phyloP scores from a whole-genome alignment of 805 yeast genomes.

The Saccharomycopsis amapae region DNA sequence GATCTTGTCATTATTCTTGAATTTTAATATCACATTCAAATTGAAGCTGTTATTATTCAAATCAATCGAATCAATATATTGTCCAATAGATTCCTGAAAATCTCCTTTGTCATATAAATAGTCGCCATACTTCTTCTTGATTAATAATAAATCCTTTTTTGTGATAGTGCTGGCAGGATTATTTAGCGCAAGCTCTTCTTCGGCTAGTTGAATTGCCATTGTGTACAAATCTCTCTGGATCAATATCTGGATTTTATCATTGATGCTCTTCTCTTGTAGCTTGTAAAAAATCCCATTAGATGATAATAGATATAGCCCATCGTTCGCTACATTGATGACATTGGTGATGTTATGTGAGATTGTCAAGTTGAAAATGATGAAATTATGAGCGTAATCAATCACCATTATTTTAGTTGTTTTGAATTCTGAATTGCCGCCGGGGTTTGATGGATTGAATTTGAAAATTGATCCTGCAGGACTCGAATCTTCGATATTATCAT shows the following conservation, averaged over 20 bases:
- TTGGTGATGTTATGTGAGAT: slow-evolving; percentile 60
- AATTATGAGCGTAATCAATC: slow-evolving; percentile 62
- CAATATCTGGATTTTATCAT: slow-evolving; percentile 62
- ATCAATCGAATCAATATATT: slow-evolving; percentile 55
- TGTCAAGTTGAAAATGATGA: slow-evolving; percentile 60
- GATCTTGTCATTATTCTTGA: slow-evolving; percentile 48
- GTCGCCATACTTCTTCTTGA: slow-evolving; percentile 62
- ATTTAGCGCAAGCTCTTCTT: slow-evolving; percentile 23
- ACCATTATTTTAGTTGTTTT: slow-evolving; percentile 33
- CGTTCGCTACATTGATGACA: slow-evolving; percentile 44
- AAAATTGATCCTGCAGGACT: slow-evolving; percentile 15
- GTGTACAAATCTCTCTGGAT: slow-evolving; percentile 63
- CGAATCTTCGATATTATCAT: neutral
- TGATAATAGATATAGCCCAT: slow-evolving; percentile 46
- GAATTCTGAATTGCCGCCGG: slow-evolving; percentile 2
- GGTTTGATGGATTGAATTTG: slow-evolving; percentile 20
- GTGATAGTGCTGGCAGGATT: slow-evolving; percentile 24
- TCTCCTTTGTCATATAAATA: slow-evolving; percentile 60
- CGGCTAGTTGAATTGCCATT: slow-evolving; percentile 66
- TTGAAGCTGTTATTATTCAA: slow-evolving; percentile 20
- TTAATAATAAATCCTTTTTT: slow-evolving; percentile 30
- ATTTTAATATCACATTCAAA: slow-evolving; percentile 41
- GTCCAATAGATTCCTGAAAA: slow-evolving; percentile 61
- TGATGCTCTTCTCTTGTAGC: slow-evolving; percentile 56
- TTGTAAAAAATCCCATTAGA: slow-evolving; percentile 70